Percentiles rank a stretch among this genome's conserved stretches.
Conservation (phyloP, 495 filamentous ascomycete species). For the Pyrenopolyporus hunteri region DNA sequence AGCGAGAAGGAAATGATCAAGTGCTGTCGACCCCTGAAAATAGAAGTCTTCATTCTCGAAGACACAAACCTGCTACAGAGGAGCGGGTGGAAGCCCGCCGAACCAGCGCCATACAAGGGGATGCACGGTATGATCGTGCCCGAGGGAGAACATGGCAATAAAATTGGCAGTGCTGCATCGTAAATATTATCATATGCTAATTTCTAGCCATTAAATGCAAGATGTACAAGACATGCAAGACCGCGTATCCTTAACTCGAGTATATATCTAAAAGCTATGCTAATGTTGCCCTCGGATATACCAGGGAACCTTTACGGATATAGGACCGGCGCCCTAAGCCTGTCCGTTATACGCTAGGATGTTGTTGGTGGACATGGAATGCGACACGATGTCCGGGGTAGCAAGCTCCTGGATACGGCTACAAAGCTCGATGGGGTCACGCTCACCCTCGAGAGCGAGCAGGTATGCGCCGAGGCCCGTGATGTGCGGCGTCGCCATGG, state of each 20-base stretch:
- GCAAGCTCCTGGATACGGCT: constrained; percentile 44
- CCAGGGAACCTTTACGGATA: background rate
- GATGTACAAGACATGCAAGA: too few species aligned
- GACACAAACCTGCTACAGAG: constrained; percentile 56
- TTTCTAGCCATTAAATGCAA: constrained; percentile 1
- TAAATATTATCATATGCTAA: constrained; percentile 10
- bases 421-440: constrained; percentile 39
- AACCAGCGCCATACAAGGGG: constrained; percentile 64
- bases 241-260: constrained; percentile 15
- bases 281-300: background rate
- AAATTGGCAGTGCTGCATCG: background rate
- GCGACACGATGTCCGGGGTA: constrained; percentile 32
- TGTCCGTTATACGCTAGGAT: constrained; percentile 43
- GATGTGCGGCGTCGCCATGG: constrained; percentile 59
- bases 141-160: constrained; percentile 36
- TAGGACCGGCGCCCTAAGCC: background rate
- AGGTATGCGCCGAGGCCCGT: constrained; percentile 59
- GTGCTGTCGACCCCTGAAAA: constrained; percentile 72
- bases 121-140: constrained; percentile 65
- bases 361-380: constrained; percentile 33
- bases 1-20: constrained; percentile 69
- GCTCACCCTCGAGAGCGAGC: constrained; percentile 41
- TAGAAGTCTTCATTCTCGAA: constrained; percentile 69
- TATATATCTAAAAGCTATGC: background rate
- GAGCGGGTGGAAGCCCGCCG: constrained; percentile 65